Percentiles rank a stretch among this genome's conserved stretches.
phyloP scores from a whole-genome alignment of 768 basidiomycete species.

The Lentinus brumalis region DNA sequence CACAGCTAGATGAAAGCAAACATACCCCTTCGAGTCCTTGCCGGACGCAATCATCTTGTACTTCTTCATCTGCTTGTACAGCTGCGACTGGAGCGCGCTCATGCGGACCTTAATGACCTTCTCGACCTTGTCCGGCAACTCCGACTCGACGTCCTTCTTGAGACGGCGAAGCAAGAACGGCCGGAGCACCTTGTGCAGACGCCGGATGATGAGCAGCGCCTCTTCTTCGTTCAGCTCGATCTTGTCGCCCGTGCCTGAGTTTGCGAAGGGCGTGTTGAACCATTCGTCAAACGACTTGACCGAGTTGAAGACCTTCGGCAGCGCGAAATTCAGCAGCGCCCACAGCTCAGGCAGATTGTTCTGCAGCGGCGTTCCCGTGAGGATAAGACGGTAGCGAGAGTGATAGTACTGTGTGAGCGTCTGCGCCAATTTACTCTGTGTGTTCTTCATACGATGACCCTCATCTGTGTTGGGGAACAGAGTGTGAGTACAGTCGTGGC shows the following conservation, averaged over 20 bases:
- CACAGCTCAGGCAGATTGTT: conserved; percentile 97
- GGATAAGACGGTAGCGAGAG: conserved; percentile 88
- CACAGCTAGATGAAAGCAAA: conserved; percentile 14
- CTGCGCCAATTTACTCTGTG: conserved; percentile 82
- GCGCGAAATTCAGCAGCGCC: conserved; percentile 92
- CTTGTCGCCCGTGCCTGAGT: conserved; percentile 96
- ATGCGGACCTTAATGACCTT: conserved; percentile 96
- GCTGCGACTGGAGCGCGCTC: conserved; percentile 87
- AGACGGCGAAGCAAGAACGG: conserved; percentile 90
- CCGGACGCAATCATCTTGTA: conserved; percentile 95
- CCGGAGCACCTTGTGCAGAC: conserved; percentile 92
- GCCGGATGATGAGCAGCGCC: conserved; percentile 93
- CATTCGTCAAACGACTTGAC: conserved; percentile 99
- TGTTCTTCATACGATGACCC: conserved; percentile 98
- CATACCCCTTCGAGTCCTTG: conserved; percentile 73
- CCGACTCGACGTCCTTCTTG: conserved; percentile 97
- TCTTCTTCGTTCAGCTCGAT: conserved; percentile 99
- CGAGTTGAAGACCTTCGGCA: conserved; percentile 97
- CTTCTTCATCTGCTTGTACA: conserved; percentile 98
- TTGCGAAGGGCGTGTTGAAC: conserved; percentile 99
- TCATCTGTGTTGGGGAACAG: conserved; percentile 57
- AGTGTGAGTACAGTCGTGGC: not conserved
- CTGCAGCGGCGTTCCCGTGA: conserved; percentile 94
- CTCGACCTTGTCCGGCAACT: conserved; percentile 96
- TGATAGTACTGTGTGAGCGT: conserved; percentile 93